Base-by-base conservation (phyloP, 169 alveolate species). In the Cryptosporidium andersoni region DNA sequence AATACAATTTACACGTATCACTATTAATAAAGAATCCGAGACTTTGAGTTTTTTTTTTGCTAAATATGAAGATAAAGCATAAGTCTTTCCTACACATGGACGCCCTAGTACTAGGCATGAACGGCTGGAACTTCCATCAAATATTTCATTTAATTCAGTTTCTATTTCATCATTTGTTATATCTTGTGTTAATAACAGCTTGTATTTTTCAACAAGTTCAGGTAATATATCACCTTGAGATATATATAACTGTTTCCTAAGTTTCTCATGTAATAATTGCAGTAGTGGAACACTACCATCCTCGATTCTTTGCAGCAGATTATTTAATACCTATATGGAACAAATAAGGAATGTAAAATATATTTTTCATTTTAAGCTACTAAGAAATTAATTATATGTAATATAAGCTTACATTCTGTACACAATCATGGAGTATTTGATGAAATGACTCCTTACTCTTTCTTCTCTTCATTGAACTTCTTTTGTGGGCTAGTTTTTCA, bases 51-150 rank as follows among this genome's bases (percentile, higher is more conserved):
- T 49, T 39, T 55, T 74, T 56, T 74, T 56, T 6, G 40, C 7
- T 39, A 74, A 74, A 39, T 74, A 74, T 74, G 58, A 56, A 52
- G 68, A 42, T 2, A 74, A 34, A 12, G 51, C 16, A 36, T 62
- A 42, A 2, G 85, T 74, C 60, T 74, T 74, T 3, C 85, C 85
- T 14, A 64, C 11, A 43, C 85, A 74, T 42, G 85, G 67, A 3
- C 60, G 55, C 11, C 85, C 85, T 1, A 74, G 40, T 34, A 74
- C n/a, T 34, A 74, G 55, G 51, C 85, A 74, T 42, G 85, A 74
- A 12, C 85, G 64, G 37, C 85, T 74, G 5, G 60, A 45, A 45
- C 49, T 74, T 1, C 60, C 62, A 9, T 55, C 34, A 2, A 74
- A 34, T 34, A 74, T 74, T 51, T 58, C 64, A 74, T 74, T 68